These are phyloP conservation scores for Boechera retrofracta DNA, from an alignment of 345 rosid species.

Conservation along the genomic window DNA sequence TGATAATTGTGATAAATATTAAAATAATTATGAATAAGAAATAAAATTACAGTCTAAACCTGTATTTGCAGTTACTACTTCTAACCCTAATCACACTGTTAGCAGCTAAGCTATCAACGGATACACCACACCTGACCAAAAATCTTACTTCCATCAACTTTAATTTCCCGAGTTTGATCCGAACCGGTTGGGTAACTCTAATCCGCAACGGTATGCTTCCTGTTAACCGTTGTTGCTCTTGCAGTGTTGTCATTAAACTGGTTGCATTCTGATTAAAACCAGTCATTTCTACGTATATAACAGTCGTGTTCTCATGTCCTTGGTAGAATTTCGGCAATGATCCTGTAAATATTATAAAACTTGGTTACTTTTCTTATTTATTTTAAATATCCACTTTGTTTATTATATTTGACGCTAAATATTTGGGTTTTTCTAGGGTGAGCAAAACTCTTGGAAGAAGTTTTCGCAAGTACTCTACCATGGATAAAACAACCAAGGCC, in stretches of 20 bases:
- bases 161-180: conserved; percentile 75
- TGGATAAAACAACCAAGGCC: no score
- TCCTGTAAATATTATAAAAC: conserved; percentile 44
- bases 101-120: conserved; percentile 57
- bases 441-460: no score
- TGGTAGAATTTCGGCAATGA: conserved; percentile 89
- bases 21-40: conserved; percentile 17
- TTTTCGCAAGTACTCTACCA: no score
- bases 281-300: conserved; percentile 57
- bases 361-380: no score
- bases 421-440: no score
- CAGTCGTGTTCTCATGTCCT: conserved; percentile 84
- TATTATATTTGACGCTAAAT: no score
- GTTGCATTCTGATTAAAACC: conserved; percentile 64
- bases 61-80: conserved; percentile 68
- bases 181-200: conserved; percentile 77
- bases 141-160: conserved; percentile 71
- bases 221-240: conserved; percentile 50
- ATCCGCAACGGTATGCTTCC: conserved; percentile 69
- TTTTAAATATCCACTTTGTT: no score
- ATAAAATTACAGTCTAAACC: conserved; percentile 54
- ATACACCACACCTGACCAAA: conserved; percentile 60
- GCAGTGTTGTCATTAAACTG: conserved; percentile 46
- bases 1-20: not conserved
- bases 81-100: conserved; percentile 54